Evolutionary conservation across 768 basidiomycete species (phyloP).

Genomic region (Hortiboletus campestris): DNA sequence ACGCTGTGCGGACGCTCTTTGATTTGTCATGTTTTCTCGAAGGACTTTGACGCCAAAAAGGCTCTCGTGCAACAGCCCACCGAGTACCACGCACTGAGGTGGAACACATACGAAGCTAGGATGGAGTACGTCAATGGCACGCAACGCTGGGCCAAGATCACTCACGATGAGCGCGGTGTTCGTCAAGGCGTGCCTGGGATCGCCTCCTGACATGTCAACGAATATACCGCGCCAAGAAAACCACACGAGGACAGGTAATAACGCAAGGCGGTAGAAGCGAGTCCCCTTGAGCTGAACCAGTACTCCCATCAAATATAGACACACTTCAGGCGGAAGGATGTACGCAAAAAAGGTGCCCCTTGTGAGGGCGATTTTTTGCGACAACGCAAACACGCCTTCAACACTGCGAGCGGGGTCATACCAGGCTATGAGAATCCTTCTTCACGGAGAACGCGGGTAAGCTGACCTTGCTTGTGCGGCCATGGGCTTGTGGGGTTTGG

Average conservation of each 20-base stretch:
- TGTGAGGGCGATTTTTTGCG: constrained; percentile 11
- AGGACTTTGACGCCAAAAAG: constrained; percentile 8
- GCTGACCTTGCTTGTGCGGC: constrained; percentile 2
- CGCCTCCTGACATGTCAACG: constrained; percentile 21
- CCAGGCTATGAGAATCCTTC: not conserved
- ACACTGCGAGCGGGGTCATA: not conserved
- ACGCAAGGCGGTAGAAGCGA: constrained; percentile 40
- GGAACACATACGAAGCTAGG: constrained; percentile 11
- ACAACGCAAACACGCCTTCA: not conserved
- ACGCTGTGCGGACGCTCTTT: constrained; percentile 4
- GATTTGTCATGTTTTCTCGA: not conserved
- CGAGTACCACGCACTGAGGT: constrained; percentile 7
- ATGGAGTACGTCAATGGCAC: not conserved
- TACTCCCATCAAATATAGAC: constrained; percentile 50
- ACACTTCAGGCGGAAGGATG: constrained; percentile 41
- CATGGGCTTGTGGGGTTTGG: not conserved
- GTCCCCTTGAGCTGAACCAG: constrained; percentile 49
- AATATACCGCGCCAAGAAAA: constrained; percentile 39
- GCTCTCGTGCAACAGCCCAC: constrained; percentile 18
- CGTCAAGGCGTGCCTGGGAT: not conserved
- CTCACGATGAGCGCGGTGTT: constrained; percentile 21
- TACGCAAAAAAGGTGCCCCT: constrained; percentile 29
- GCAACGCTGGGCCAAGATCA: not conserved
- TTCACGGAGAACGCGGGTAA: not conserved
- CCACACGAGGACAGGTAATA: constrained; percentile 48